phyloP scores from a whole-genome alignment of 2,329 filamentous ascomycete genomes.

The Emericellopsis cladophorae region DNA sequence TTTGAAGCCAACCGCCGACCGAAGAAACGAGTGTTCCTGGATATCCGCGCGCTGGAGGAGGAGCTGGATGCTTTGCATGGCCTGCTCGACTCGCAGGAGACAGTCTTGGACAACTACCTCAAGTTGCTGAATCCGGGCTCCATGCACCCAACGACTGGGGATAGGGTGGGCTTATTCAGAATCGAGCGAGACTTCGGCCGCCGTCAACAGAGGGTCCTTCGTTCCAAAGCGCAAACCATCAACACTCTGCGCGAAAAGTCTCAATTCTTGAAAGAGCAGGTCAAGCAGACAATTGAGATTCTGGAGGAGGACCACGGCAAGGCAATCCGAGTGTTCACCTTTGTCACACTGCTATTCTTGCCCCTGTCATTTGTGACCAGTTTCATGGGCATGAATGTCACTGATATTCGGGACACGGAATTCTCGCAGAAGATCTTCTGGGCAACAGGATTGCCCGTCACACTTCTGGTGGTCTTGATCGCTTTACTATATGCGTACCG shows the following conservation, averaged over 20 bases:
- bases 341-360: slow-evolving; percentile 8
- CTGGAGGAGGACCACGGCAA: slow-evolving; percentile 10
- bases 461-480: slow-evolving; percentile 16
- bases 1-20: slow-evolving; percentile 6
- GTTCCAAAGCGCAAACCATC: not conserved
- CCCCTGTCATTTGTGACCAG: slow-evolving; percentile 13
- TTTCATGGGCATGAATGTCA: slow-evolving; percentile 41
- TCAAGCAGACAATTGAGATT: slow-evolving; percentile 4
- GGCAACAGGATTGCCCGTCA: slow-evolving; percentile 33
- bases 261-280: slow-evolving; percentile 7
- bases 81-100: slow-evolving; percentile 3
- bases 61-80: slow-evolving; percentile 6
- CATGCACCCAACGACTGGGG: not conserved
- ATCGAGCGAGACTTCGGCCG: not conserved
- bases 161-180: slow-evolving; percentile 1
- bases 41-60: slow-evolving; percentile 8
- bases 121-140: slow-evolving; percentile 1
- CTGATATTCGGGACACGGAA: slow-evolving; percentile 35
- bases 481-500: not conserved
- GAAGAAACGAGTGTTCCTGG: slow-evolving; percentile 6
- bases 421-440: slow-evolving; percentile 35
- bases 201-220: not conserved
- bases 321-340: slow-evolving; percentile 19
- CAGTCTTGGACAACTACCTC: not conserved
- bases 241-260: not conserved